Conservation (phyloP, 257 asterid species). For the Penstemon newberryi region DNA sequence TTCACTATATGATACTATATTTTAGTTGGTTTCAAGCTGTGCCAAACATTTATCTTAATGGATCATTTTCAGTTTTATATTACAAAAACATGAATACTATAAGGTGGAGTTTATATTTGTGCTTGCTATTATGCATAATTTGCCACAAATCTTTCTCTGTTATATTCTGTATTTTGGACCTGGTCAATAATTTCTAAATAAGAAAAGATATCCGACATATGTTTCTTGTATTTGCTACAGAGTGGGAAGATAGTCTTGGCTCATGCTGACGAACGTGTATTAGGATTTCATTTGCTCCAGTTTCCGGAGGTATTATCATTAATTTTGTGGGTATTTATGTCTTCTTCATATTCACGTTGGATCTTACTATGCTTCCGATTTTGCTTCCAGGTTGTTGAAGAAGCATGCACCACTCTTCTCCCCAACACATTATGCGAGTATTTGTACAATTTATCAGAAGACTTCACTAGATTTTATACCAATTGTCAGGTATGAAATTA, state of each 20-base stretch:
- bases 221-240: constrained; percentile 41
- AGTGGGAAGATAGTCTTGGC: constrained; percentile 58
- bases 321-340: too few species aligned
- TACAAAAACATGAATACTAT: background rate
- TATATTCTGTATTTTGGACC: too few species aligned
- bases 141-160: too few species aligned
- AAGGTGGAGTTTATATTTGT: background rate
- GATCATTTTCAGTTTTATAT: background rate
- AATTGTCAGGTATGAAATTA: constrained; percentile 74
- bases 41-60: background rate
- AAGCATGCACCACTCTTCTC: constrained; percentile 63
- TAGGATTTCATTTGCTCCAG: constrained; percentile 86
- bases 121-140: background rate
- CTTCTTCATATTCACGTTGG: constrained; percentile 3
- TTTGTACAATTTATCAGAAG: constrained; percentile 80
- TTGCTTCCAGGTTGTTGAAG: constrained; percentile 70
- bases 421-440: constrained; percentile 84
- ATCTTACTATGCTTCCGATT: constrained; percentile 25
- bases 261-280: constrained; percentile 75
- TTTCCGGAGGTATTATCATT: constrained; percentile 67
- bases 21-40: background rate
- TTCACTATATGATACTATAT: background rate
- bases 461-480: constrained; percentile 78
- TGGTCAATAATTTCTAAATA: too few species aligned
- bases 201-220: too few species aligned